phyloP scores from a whole-genome alignment of 2,329 filamentous ascomycete genomes.

The Cladosporium cucumerinum region DNA sequence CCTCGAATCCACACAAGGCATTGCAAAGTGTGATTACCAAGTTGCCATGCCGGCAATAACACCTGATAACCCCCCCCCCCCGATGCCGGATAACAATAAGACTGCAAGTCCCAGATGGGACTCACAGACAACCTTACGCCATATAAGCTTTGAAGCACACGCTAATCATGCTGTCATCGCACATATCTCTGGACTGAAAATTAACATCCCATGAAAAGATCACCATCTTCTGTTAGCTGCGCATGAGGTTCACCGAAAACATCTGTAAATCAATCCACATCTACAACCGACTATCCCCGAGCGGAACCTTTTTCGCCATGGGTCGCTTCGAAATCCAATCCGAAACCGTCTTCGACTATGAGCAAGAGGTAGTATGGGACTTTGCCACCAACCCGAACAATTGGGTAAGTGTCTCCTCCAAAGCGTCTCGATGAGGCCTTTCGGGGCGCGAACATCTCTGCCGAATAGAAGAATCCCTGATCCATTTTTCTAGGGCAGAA shows the following conservation, averaged over 20 bases:
- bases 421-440: neutral
- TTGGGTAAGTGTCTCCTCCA: neutral
- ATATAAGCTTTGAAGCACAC: neutral
- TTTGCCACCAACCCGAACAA: slow-evolving; percentile 7
- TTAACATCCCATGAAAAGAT: neutral
- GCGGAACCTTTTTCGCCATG: neutral
- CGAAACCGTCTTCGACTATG: neutral
- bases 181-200: neutral
- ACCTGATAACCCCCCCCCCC: too few species aligned
- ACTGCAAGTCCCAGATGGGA: too few species aligned
- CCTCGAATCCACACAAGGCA: too few species aligned
- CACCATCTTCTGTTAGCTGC: neutral
- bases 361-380: neutral
- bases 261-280: neutral
- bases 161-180: neutral
- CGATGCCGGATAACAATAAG: too few species aligned
- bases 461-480: neutral
- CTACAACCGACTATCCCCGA: neutral
- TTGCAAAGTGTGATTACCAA: too few species aligned
- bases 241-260: neutral
- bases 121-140: neutral
- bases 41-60: too few species aligned
- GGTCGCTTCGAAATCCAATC: neutral
- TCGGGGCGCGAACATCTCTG: neutral
- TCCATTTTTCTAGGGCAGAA: slow-evolving; percentile 4